phyloP scores from a whole-genome alignment of 768 basidiomycete genomes.

The Lentinula raphanica region DNA sequence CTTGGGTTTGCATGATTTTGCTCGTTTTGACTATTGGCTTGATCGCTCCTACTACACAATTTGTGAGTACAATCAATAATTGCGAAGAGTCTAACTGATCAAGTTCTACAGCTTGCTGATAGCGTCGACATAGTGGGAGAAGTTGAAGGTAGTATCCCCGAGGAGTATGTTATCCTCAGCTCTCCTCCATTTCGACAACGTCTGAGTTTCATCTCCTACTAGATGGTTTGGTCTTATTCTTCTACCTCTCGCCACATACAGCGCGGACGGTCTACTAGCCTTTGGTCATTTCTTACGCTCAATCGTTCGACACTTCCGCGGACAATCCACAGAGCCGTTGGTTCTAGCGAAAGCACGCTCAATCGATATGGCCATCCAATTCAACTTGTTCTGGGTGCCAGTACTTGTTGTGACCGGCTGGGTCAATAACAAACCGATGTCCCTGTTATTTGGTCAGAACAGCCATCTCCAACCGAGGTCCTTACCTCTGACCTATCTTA shows the following conservation, averaged over 20 bases:
- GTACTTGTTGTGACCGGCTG: constrained; percentile 63
- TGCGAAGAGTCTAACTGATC: not conserved
- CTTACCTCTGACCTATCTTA: not conserved
- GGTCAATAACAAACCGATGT: constrained; percentile 56
- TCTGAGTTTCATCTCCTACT: not conserved
- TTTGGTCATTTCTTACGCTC: constrained; percentile 24
- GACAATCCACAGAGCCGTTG: constrained; percentile 32
- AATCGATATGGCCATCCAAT: constrained; percentile 76
- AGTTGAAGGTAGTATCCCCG: constrained; percentile 32
- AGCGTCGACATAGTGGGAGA: constrained; percentile 52
- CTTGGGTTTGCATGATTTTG: constrained; percentile 53
- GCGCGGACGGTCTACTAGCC: constrained; percentile 62
- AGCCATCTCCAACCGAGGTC: too few species aligned
- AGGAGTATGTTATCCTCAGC: constrained; percentile 42
- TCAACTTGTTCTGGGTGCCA: constrained; percentile 75
- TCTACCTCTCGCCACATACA: constrained; percentile 67
- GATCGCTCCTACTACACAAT: constrained; percentile 69
- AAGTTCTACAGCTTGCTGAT: constrained; percentile 47
- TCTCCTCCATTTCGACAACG: not conserved
- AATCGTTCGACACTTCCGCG: constrained; percentile 22
- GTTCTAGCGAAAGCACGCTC: constrained; percentile 62
- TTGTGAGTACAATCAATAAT: constrained; percentile 33
- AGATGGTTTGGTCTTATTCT: constrained; percentile 74
- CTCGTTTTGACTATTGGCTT: constrained; percentile 49
- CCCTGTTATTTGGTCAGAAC: constrained; percentile 58